Base-by-base conservation (phyloP, 495 filamentous ascomycete species). In the Tuber brumale region DNA sequence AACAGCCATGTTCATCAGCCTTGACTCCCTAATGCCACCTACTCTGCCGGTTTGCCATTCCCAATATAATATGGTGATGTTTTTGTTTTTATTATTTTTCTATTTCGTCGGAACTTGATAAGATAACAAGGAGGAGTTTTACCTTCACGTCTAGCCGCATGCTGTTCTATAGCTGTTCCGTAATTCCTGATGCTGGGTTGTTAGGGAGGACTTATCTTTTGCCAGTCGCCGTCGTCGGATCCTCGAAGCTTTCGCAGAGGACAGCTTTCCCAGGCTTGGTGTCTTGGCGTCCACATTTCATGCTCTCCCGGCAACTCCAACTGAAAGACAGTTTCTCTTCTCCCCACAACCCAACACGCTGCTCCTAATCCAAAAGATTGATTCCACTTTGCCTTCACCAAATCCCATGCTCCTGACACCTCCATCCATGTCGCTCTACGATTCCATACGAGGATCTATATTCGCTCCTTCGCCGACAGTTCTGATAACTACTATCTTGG, bases 71-170 rank as follows among this genome's bases (percentile, higher is more conserved):
- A 70, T 8, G 70, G 7, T 23, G 8, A 43, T 82, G 72, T 41
- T 72, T 42, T 70, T 42, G 70, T 37, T 78, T 77, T 76, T 77
- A 75, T 66, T 76, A 42, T 69, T 66, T 43, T 78, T 74, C 61
- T 75, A 71, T 74, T 76, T 76, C 69, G 42, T 46, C 76, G 75
- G 74, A 51, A 45, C 57, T n/a, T 27, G 39, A 48, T 69, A 73
- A 21, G 74, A 57, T 45, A 66, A 74, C 71, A 69, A 74, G 75
- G 70, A 69, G 75, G 79, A 74, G 57, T 86, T 91, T 82, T 88
- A 93, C 93, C 92, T 97, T 96, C 69, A 96, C 90, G 85, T 97
- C 93, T 84, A 97, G 88, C 85, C 91, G 91, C 94, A 95, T 96
- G 80, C 85, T 93, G 87, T 79, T 42, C 72, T 42, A 72, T 77